Evolutionary conservation across 2,329 filamentous ascomycete species (phyloP).

Genomic region (Pezicula neosporulosa): DNA sequence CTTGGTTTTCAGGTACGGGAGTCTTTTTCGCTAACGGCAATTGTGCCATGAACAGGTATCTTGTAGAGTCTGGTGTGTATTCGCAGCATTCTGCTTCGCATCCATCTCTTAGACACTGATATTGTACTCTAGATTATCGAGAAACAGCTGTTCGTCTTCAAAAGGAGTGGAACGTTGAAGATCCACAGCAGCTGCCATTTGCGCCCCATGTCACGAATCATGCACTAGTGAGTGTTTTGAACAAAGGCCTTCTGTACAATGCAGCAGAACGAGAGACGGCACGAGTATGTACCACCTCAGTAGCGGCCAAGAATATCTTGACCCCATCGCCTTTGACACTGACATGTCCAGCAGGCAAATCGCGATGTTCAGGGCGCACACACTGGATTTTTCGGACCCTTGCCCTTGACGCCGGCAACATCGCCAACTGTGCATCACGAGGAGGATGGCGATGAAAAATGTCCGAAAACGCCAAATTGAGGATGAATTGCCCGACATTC

Average conservation of each 20-base stretch:
- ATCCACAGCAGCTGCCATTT: conserved; percentile 62
- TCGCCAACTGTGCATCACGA: conserved; percentile 17
- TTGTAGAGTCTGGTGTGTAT: conserved; percentile 30
- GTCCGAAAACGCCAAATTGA: conserved; percentile 27
- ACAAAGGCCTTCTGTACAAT: conserved; percentile 60
- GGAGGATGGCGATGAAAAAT: conserved; percentile 24
- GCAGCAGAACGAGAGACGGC: conserved; percentile 50
- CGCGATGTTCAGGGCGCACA: conserved; percentile 13
- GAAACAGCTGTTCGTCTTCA: conserved; percentile 66
- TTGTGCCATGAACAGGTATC: conserved; percentile 26
- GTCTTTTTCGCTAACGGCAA: conserved; percentile 25
- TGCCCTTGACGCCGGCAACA: conserved; percentile 24
- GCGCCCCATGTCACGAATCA: conserved; percentile 63
- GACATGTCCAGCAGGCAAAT: conserved; percentile 8
- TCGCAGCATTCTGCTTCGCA: conserved; percentile 3
- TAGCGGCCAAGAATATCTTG: not conserved
- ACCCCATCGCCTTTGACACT: conserved; percentile 1
- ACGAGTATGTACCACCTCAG: conserved; percentile 20
- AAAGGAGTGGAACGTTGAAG: conserved; percentile 63
- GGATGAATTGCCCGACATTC: conserved; percentile 33
- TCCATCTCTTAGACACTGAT: conserved; percentile 6
- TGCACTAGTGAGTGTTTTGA: conserved; percentile 59
- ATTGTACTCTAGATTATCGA: conserved; percentile 52
- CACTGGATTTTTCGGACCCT: conserved; percentile 28
- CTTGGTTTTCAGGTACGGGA: conserved; percentile 20